A percentile compares a stretch with the other conserved stretches of the same genome.
Evolutionary conservation across 352 stramenopile species (phyloP).

Genomic region (Phytophthora citrophthora): DNA sequence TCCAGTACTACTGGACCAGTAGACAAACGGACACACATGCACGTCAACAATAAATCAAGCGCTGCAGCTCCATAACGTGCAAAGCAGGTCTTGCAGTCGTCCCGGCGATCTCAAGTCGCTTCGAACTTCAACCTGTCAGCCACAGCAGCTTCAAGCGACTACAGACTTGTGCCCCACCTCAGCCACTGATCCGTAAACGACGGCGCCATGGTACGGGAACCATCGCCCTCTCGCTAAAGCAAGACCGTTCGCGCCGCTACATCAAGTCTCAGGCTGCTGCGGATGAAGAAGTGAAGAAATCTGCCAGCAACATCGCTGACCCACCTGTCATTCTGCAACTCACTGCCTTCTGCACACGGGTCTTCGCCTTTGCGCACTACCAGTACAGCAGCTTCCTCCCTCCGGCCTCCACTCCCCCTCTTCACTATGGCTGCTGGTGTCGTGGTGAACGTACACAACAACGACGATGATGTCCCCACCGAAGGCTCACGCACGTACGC

Average conservation of each 20-base stretch:
- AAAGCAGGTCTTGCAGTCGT: background rate
- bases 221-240: background rate
- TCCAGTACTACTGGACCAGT: too few relatives aligned
- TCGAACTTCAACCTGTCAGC: background rate
- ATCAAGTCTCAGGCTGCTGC: background rate
- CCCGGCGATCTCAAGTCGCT: background rate
- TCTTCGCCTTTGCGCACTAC: too few relatives aligned
- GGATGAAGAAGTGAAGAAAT: background rate
- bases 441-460: background rate
- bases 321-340: background rate
- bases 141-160: background rate
- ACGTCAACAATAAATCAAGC: background rate
- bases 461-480: slow-evolving; percentile 7
- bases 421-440: too few relatives aligned
- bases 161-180: background rate
- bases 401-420: slow-evolving; percentile 11
- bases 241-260: background rate
- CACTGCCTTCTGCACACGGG: background rate
- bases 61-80: background rate
- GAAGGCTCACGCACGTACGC: background rate
- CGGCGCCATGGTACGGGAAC: background rate
- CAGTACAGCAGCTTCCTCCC: too few relatives aligned
- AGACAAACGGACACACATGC: too few relatives aligned
- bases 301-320: background rate
- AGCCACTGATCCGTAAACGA: background rate